phyloP scores from a whole-genome alignment of 2,329 filamentous ascomycete species.

The Aspergillus hortae region DNA sequence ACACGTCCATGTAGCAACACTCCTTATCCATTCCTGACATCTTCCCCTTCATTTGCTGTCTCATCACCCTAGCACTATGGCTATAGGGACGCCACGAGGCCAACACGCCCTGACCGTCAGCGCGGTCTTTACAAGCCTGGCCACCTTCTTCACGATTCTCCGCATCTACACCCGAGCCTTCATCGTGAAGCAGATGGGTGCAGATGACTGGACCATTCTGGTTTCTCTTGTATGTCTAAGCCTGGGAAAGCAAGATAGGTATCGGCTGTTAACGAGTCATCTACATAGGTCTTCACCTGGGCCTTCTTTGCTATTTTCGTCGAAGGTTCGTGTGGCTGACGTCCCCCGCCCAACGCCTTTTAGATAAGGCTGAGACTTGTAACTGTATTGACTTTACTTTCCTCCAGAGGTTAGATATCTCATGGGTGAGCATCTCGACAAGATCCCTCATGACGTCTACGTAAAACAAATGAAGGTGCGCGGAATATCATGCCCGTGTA shows the following conservation, averaged over 20 bases:
- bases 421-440: conserved; percentile 24
- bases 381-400: background rate
- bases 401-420: conserved; percentile 25
- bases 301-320: conserved; percentile 27
- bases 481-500: background rate
- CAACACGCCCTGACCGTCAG: conserved; percentile 25
- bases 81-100: conserved; percentile 24
- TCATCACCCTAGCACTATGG: conserved; percentile 14
- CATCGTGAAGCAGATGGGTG: conserved; percentile 32
- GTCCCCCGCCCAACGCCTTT: too few species aligned
- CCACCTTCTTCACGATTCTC: conserved; percentile 31
- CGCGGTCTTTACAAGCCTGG: conserved; percentile 29
- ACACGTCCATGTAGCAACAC: background rate
- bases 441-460: conserved; percentile 17
- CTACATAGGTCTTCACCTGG: conserved; percentile 25
- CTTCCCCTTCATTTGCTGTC: background rate
- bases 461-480: conserved; percentile 26
- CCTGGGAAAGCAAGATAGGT: background rate
- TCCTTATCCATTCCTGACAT: background rate
- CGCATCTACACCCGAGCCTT: conserved; percentile 38
- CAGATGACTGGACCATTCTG: conserved; percentile 38
- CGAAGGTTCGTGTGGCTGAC: conserved; percentile 20
- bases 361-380: background rate
- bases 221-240: conserved; percentile 27
- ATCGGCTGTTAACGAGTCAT: background rate